Conservation (phyloP, 345 rosid species). For the Eucalyptus pauciflora region DNA sequence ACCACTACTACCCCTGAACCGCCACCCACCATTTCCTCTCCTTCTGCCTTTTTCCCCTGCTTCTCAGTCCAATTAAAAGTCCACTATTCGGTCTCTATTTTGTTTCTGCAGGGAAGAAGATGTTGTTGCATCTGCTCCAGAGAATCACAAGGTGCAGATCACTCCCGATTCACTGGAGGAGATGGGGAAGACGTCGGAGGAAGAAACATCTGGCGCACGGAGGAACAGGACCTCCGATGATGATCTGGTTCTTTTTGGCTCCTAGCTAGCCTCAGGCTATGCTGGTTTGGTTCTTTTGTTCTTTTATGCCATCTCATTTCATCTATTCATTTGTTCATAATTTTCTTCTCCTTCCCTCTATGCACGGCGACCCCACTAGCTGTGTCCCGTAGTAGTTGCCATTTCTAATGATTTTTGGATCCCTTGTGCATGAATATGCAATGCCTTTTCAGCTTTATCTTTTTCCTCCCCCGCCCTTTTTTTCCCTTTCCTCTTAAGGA, state of each 20-base stretch:
- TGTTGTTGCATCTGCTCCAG: neutral
- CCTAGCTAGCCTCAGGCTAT: neutral
- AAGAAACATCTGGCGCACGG: neutral
- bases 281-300: neutral
- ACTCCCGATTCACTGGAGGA: neutral
- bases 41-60: neutral
- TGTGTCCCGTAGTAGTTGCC: neutral
- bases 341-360: neutral
- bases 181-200: neutral
- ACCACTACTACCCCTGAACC: slow-evolving; percentile 2
- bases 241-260: neutral
- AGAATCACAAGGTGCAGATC: neutral
- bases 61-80: neutral
- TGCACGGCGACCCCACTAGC: neutral
- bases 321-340: neutral
- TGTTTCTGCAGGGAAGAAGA: neutral
- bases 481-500: neutral
- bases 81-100: neutral
- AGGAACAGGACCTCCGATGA: neutral
- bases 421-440: neutral
- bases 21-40: neutral
- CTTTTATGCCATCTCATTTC: neutral
- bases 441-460: neutral
- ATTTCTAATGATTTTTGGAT: neutral
- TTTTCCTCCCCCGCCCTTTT: neutral